Percentiles rank a stretch among this genome's conserved stretches.
Conservation (phyloP, 2,329 filamentous ascomycete species). For the Podosphaera xanthii region DNA sequence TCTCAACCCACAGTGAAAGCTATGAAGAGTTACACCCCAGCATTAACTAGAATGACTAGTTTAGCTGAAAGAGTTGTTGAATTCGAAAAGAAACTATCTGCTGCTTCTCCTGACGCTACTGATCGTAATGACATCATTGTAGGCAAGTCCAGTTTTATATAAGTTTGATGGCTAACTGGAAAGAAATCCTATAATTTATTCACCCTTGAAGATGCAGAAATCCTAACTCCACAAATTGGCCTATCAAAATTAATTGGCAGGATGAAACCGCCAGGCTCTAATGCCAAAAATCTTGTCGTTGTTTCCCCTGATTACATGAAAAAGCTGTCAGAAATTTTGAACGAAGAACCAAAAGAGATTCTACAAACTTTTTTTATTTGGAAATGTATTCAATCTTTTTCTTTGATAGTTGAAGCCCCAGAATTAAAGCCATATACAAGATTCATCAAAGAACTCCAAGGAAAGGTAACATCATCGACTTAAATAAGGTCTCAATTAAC, state of each 20-base stretch:
- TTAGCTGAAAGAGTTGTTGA: conserved; percentile 23
- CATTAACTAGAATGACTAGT: not conserved
- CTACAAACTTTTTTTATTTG: conserved; percentile 40
- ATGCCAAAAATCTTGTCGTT: conserved; percentile 31
- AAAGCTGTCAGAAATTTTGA: conserved; percentile 31
- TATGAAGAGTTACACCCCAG: not conserved
- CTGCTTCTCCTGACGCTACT: conserved; percentile 31
- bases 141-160: conserved; percentile 4
- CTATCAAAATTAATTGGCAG: conserved; percentile 27
- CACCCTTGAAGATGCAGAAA: conserved; percentile 29
- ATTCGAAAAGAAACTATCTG: conserved; percentile 38
- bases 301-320: conserved; percentile 36
- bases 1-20: conserved; percentile 4
- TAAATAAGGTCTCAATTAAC: not conserved
- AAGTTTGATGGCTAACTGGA: not conserved
- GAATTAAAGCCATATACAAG: conserved; percentile 33
- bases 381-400: conserved; percentile 34
- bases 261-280: conserved; percentile 27
- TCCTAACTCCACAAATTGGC: conserved; percentile 31
- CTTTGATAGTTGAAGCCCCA: conserved; percentile 31
- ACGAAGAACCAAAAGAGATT: conserved; percentile 27
- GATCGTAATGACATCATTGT: conserved; percentile 36
- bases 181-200: conserved; percentile 43
- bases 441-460: conserved; percentile 37
- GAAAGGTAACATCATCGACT: conserved; percentile 20